A percentile compares a stretch with the other conserved stretches of the same genome.
Evolutionary conservation across 2,329 filamentous ascomycete species (phyloP).

Genomic region (Fusarium nurragi): DNA sequence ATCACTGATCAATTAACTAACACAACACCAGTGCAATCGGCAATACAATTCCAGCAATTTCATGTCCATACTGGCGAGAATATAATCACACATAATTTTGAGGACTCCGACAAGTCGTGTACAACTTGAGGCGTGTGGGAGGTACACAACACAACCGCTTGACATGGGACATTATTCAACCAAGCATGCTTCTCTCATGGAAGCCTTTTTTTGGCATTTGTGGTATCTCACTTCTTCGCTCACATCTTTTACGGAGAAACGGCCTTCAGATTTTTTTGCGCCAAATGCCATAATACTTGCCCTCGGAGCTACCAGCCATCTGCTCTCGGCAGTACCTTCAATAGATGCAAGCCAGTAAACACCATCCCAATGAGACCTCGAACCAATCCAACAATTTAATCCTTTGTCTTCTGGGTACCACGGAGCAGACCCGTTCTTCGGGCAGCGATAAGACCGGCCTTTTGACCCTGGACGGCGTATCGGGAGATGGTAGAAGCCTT

Average conservation of each 20-base stretch:
- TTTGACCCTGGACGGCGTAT: constrained; percentile 98
- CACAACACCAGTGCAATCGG: neutral
- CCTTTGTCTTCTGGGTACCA: constrained; percentile 99
- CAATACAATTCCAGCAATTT: neutral
- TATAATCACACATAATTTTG: neutral
- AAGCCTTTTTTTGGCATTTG: constrained; percentile 38
- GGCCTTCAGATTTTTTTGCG: constrained; percentile 54
- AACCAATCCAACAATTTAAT: constrained; percentile 68
- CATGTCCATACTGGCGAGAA: neutral
- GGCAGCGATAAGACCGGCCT: constrained; percentile 99
- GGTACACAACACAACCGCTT: constrained; percentile 8
- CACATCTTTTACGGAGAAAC: constrained; percentile 43
- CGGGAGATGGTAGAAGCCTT: constrained; percentile 99
- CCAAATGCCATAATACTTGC: constrained; percentile 61
- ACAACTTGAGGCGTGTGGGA: neutral
- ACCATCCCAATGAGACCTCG: constrained; percentile 70
- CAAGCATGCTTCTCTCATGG: constrained; percentile 36
- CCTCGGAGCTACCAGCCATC: constrained; percentile 59
- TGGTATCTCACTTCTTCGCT: constrained; percentile 44
- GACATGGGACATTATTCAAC: constrained; percentile 34
- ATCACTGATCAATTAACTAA: neutral
- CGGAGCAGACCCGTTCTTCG: constrained; percentile 99
- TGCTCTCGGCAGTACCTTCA: constrained; percentile 60
- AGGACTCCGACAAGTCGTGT: neutral
- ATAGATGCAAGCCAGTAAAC: constrained; percentile 71